Evolutionary conservation across 768 basidiomycete genomes (phyloP).

Genomic region (Rickenella mellea): DNA sequence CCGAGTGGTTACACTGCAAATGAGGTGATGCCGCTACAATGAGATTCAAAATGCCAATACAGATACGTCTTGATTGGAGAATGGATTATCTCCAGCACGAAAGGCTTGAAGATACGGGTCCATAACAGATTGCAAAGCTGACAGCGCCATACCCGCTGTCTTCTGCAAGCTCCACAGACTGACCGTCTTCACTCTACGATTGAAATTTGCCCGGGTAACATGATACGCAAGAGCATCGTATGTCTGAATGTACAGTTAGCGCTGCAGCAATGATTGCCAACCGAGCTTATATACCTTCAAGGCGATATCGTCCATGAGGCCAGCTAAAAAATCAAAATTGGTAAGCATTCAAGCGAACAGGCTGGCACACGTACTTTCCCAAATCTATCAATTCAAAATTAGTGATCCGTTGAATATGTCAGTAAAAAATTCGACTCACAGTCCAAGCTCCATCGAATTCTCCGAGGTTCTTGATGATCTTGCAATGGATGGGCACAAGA

Average conservation of each 20-base stretch:
- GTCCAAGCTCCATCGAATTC: constrained; percentile 98
- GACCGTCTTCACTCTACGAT: constrained; percentile 82
- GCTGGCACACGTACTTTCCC: constrained; percentile 63
- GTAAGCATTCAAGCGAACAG: constrained; percentile 1
- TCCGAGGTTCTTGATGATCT: constrained; percentile 68
- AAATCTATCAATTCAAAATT: constrained; percentile 46
- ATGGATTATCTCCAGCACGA: too few relatives aligned
- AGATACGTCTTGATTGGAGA: too few relatives aligned
- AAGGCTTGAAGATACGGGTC: too few relatives aligned
- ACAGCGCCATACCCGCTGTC: constrained; percentile 81
- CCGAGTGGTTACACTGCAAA: too few relatives aligned
- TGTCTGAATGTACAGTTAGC: constrained; percentile 31
- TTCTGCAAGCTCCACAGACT: constrained; percentile 92
- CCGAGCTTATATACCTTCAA: constrained; percentile 46
- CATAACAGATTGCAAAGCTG: constrained; percentile 64
- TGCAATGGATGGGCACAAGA: constrained; percentile 87
- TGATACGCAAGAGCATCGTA: constrained; percentile 94
- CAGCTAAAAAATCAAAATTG: constrained; percentile 43
- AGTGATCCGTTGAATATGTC: constrained; percentile 4
- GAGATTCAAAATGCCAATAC: too few relatives aligned
- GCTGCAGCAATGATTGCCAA: neutral
- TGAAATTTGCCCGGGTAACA: constrained; percentile 84
- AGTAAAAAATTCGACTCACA: constrained; percentile 35
- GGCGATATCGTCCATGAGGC: constrained; percentile 85
- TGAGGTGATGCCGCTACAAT: too few relatives aligned